These are phyloP conservation scores for Ophiostoma ulmi DNA, from an alignment of 2,329 filamentous ascomycete genomes.

Conservation along the genomic window DNA sequence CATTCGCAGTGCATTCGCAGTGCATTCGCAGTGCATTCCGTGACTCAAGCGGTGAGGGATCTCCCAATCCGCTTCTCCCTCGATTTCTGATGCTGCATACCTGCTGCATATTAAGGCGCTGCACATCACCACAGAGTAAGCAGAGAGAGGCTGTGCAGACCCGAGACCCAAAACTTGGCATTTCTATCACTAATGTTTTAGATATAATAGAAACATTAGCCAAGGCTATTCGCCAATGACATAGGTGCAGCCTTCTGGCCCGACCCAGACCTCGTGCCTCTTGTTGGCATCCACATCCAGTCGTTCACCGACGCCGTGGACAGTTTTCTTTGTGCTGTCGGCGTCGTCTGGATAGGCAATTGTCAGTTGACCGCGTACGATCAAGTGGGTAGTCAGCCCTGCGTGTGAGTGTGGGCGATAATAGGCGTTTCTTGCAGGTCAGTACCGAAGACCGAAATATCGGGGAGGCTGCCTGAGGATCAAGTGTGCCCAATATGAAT, in stretches of 20 bases:
- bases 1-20: neutral
- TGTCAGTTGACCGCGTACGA: slow-evolving; percentile 59
- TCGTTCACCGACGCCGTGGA: slow-evolving; percentile 55
- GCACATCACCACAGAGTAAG: neutral
- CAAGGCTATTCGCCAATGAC: slow-evolving; percentile 50
- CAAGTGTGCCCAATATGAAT: slow-evolving; percentile 17
- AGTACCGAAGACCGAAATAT: neutral
- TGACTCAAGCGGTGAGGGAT: neutral
- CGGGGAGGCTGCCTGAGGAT: neutral
- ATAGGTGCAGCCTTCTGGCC: slow-evolving; percentile 61
- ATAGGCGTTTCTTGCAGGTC: slow-evolving; percentile 52
- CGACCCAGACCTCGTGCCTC: slow-evolving; percentile 66
- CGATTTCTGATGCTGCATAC: neutral
- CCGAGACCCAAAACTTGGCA: no score
- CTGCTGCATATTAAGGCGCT: neutral
- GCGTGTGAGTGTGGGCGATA: slow-evolving; percentile 63
- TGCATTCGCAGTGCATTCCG: neutral
- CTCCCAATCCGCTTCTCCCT: neutral
- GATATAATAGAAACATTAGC: neutral
- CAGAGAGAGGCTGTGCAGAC: neutral
- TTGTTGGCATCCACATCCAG: slow-evolving; percentile 61
- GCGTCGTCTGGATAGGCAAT: slow-evolving; percentile 60
- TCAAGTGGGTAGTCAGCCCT: slow-evolving; percentile 63
- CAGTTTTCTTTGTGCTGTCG: slow-evolving; percentile 42
- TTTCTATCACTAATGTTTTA: neutral